Percentiles rank a stretch among this genome's conserved stretches.
Conservation (phyloP, 1,139 yeast genomes). For the Kazachstania sp. region DNA sequence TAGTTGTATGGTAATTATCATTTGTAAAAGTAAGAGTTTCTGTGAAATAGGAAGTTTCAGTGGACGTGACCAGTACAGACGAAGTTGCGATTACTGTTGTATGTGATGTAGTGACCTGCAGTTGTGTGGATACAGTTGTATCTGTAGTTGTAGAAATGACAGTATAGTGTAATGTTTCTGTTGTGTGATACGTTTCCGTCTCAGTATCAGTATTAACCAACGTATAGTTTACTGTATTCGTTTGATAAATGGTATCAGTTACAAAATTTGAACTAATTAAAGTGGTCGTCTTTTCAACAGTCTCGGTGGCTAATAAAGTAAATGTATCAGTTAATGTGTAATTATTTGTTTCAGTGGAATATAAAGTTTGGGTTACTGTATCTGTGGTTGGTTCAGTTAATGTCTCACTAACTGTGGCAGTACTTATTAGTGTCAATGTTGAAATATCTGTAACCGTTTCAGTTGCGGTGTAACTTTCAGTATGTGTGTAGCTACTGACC, state of each 20-base stretch:
- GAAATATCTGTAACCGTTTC: background rate
- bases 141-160: background rate
- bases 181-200: background rate
- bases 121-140: background rate
- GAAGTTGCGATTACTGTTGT: background rate
- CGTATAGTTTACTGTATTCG: background rate
- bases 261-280: background rate
- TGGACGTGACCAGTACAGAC: background rate
- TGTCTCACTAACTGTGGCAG: background rate
- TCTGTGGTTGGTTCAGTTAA: background rate
- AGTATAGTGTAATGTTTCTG: background rate
- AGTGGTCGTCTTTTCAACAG: background rate
- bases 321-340: background rate
- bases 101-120: background rate
- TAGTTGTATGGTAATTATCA: background rate
- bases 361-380: background rate
- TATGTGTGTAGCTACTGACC: background rate
- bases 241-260: background rate
- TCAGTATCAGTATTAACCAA: background rate
- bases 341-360: background rate
- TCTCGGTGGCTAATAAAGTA: slow-evolving; percentile 1
- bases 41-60: background rate
- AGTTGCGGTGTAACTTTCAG: background rate
- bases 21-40: background rate
- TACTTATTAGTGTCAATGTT: background rate